These are phyloP conservation scores for Speleostelium caveatum DNA, from an alignment of 78 protist species.

Conservation along the genomic window DNA sequence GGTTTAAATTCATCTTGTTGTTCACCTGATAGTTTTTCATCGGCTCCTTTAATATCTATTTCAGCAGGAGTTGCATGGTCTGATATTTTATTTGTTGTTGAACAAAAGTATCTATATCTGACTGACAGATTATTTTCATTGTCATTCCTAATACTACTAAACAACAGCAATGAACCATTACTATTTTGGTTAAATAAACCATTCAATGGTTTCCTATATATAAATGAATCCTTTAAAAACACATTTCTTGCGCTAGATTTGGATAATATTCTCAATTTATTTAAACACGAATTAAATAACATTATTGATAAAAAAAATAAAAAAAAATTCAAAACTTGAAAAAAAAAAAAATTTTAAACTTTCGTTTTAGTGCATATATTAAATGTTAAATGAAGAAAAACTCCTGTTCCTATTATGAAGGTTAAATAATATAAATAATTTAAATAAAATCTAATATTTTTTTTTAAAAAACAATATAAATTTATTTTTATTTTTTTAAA, in stretches of 20 bases:
- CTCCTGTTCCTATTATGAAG: neutral
- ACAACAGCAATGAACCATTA: too few relatives aligned
- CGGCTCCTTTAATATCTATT: constrained; percentile 20
- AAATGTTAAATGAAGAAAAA: neutral
- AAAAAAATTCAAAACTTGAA: neutral
- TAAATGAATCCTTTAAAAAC: too few relatives aligned
- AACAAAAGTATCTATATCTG: constrained; percentile 33
- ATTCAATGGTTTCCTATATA: too few relatives aligned
- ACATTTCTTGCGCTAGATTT: too few relatives aligned
- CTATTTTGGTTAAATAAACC: too few relatives aligned
- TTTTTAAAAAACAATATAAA: neutral
- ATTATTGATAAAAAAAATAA: neutral
- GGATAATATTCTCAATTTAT: too few relatives aligned
- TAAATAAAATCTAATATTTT: neutral
- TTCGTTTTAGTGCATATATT: neutral
- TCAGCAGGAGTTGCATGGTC: constrained; percentile 32
- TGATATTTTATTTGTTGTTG: constrained; percentile 9
- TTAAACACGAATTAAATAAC: too few relatives aligned
- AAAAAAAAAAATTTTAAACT: neutral
- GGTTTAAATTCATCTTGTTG: constrained; percentile 1
- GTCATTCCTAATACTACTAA: too few relatives aligned
- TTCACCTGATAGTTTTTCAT: neutral
- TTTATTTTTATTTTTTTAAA: neutral
- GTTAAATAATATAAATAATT: neutral
- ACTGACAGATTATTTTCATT: too few relatives aligned